Conservation (phyloP, 2,329 filamentous ascomycete genomes). For the Pyrenophora seminiperda region DNA sequence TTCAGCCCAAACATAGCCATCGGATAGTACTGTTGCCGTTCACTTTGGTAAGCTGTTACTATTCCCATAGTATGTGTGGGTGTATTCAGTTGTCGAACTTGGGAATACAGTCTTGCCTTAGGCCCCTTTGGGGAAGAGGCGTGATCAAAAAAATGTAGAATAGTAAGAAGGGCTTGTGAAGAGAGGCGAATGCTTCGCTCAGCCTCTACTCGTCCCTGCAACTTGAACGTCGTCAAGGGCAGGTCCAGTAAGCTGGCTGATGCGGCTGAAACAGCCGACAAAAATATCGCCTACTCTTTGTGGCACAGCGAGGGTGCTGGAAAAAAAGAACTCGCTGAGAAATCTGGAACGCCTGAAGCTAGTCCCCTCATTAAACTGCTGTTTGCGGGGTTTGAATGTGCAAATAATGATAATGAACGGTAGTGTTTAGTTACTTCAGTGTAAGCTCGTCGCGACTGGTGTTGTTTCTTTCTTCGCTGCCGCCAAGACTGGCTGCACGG, state of each 20-base stretch:
- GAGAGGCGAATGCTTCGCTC: not conserved
- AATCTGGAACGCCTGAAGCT: conserved; percentile 4
- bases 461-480: not conserved
- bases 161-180: not conserved
- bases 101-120: conserved; percentile 7
- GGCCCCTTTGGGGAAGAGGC: not conserved
- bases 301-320: conserved; percentile 4
- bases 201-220: not conserved
- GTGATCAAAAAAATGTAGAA: no score
- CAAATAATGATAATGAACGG: not conserved
- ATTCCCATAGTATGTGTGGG: not conserved
- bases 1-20: conserved; percentile 17
- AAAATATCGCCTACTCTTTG: not conserved
- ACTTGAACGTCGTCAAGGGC: not conserved
- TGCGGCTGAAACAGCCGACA: conserved; percentile 11
- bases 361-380: no score
- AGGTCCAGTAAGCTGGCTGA: conserved; percentile 9
- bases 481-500: no score
- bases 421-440: not conserved
- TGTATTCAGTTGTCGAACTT: conserved; percentile 8
- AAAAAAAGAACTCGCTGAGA: conserved; percentile 5
- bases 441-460: not conserved
- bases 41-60: conserved; percentile 12
- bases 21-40: conserved; percentile 14
- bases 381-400: not conserved